Evolutionary conservation across 352 stramenopile genomes (phyloP).

Genomic region (Thalassiosira pacifica): DNA sequence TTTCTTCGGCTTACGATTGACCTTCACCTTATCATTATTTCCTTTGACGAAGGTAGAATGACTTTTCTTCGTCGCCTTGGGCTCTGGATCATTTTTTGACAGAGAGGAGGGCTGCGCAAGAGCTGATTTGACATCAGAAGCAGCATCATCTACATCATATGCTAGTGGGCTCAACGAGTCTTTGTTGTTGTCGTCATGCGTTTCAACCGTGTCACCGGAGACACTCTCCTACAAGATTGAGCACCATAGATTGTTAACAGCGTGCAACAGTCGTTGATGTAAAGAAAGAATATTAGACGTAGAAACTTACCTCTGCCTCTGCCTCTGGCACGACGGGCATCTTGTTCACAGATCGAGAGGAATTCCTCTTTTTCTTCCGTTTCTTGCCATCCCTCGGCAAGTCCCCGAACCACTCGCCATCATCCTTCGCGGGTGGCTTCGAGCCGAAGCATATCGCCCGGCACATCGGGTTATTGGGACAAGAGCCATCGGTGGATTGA

Average conservation of each 20-base stretch:
- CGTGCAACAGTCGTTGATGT: not conserved
- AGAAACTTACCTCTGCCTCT: too few relatives aligned
- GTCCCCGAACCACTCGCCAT: conserved; percentile 47
- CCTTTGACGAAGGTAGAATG: not conserved
- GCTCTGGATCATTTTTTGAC: not conserved
- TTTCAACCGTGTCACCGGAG: not conserved
- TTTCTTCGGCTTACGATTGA: conserved; percentile 16
- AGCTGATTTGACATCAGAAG: not conserved
- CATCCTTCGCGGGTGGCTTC: conserved; percentile 1
- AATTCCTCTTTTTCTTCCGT: conserved; percentile 26
- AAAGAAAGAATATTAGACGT: too few relatives aligned
- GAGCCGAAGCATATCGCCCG: conserved; percentile 38
- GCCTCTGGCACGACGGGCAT: conserved; percentile 43
- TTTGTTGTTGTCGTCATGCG: not conserved
- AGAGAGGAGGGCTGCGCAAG: not conserved
- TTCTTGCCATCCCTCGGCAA: conserved; percentile 44
- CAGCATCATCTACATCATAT: not conserved
- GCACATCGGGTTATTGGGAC: conserved; percentile 3
- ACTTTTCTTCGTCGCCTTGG: not conserved
- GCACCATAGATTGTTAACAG: not conserved
- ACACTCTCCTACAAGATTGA: not conserved
- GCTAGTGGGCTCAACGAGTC: not conserved
- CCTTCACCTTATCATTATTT: conserved; percentile 1
- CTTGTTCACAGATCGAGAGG: not conserved
- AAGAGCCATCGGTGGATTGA: not conserved